A percentile compares a stretch with the other conserved stretches of the same genome.
Evolutionary conservation across 202 grass and related monocot genomes (phyloP).

Genomic region (Eragrostis tef): DNA sequence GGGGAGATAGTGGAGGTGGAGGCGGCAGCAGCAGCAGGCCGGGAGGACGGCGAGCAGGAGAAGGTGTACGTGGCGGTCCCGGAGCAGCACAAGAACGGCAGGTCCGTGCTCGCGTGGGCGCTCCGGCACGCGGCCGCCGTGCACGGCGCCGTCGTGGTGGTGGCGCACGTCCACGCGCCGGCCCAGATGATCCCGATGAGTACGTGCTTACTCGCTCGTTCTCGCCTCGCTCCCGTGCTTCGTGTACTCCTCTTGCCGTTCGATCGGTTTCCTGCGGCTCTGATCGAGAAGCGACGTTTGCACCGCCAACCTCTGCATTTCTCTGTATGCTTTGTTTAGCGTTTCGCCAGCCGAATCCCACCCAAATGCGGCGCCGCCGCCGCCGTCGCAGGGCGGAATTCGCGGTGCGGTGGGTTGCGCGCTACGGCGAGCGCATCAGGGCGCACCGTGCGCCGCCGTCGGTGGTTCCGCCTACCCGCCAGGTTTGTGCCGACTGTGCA

Average conservation of each 20-base stretch:
- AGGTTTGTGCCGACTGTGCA: not conserved
- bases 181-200: slow-evolving; percentile 59
- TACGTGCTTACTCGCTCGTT: slow-evolving; percentile 33
- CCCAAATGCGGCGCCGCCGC: slow-evolving; percentile 1
- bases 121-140: slow-evolving; percentile 34
- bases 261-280: not conserved
- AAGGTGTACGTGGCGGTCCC: slow-evolving; percentile 72
- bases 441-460: not conserved
- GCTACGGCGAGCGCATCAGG: not conserved
- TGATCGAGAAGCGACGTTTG: not conserved
- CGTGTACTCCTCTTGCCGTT: not conserved
- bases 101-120: slow-evolving; percentile 56
- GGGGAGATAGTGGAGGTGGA: slow-evolving; percentile 28
- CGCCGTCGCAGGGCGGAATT: not conserved
- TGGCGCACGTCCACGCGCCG: slow-evolving; percentile 56
- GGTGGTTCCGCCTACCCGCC: slow-evolving; percentile 5
- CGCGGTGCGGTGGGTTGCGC: not conserved
- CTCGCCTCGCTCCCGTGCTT: not conserved
- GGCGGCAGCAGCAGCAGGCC: not conserved
- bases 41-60: slow-evolving; percentile 31
- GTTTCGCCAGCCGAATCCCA: not conserved
- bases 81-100: slow-evolving; percentile 59
- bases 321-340: not conserved
- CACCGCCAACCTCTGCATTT: not conserved
- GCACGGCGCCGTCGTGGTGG: slow-evolving; percentile 20